Percentiles rank a stretch among this genome's conserved stretches.
These are phyloP conservation scores for Penicillium expansum DNA, from an alignment of 2,329 filamentous ascomycete species.

Conservation along the genomic window DNA sequence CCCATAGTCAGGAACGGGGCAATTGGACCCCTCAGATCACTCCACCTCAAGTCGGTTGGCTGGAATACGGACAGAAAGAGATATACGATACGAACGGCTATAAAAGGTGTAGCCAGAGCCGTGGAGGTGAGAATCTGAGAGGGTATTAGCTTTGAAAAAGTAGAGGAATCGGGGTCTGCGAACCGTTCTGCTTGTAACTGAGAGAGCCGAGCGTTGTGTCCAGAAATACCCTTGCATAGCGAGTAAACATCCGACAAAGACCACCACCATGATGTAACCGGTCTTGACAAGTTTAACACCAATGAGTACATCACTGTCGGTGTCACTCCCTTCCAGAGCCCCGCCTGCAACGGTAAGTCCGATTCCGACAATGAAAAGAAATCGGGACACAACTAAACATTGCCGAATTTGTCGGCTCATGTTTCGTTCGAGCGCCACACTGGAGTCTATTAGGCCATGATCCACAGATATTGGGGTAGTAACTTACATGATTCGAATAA, in stretches of 20 bases:
- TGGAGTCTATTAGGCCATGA: not conserved
- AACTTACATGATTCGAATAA: constrained; percentile 23
- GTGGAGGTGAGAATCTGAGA: constrained; percentile 16
- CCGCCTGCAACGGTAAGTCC: constrained; percentile 21
- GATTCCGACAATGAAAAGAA: constrained; percentile 21
- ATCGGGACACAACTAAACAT: constrained; percentile 12
- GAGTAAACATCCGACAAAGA: constrained; percentile 18
- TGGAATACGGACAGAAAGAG: constrained; percentile 24
- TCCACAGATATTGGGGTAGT: not conserved
- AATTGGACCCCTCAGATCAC: constrained; percentile 19
- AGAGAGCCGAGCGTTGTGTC: constrained; percentile 10
- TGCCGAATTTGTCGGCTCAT: constrained; percentile 4
- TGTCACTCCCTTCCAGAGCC: constrained; percentile 19
- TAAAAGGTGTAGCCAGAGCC: constrained; percentile 21
- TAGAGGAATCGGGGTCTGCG: not conserved
- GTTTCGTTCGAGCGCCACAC: constrained; percentile 3
- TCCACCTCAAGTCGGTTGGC: constrained; percentile 16
- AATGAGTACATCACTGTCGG: constrained; percentile 5
- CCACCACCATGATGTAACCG: constrained; percentile 22
- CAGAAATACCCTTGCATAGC: constrained; percentile 22
- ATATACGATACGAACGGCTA: constrained; percentile 22
- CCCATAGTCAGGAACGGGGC: constrained; percentile 24
- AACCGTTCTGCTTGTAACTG: constrained; percentile 15
- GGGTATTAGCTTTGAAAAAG: not conserved
- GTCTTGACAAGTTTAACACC: constrained; percentile 20